Percentiles rank a stretch among this genome's conserved stretches.
Evolutionary conservation across 2,329 filamentous ascomycete species (phyloP).

Genomic region (Chaetomium sp.): DNA sequence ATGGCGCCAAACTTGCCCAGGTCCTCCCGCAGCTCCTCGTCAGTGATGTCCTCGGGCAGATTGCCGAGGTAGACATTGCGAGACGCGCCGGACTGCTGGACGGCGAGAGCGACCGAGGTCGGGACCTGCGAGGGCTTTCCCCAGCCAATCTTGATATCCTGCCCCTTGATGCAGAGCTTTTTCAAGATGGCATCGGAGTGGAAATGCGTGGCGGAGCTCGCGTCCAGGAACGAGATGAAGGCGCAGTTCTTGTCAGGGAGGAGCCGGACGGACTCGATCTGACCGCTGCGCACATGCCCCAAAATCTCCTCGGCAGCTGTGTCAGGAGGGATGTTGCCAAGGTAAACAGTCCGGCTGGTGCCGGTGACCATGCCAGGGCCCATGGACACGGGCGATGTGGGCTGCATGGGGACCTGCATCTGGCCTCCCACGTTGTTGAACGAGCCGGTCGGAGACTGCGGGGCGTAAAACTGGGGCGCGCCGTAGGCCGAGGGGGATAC

Average conservation of each 20-base stretch:
- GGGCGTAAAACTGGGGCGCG: constrained; percentile 76
- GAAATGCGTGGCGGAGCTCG: constrained; percentile 96
- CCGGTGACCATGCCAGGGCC: constrained; percentile 80
- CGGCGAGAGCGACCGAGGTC: constrained; percentile 93
- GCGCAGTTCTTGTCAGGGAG: constrained; percentile 99
- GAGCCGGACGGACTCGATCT: constrained; percentile 97
- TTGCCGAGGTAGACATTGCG: constrained; percentile 97
- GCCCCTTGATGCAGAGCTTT: constrained; percentile 96
- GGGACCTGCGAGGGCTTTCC: constrained; percentile 98
- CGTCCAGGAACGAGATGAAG: constrained; percentile 98
- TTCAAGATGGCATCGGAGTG: constrained; percentile 99
- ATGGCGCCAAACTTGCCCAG: constrained; percentile 95
- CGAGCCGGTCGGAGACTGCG: constrained; percentile 83
- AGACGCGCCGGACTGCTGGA: constrained; percentile 95
- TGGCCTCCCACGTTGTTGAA: constrained; percentile 63
- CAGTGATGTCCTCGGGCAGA: constrained; percentile 82
- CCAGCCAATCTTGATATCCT: constrained; percentile 99
- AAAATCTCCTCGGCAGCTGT: constrained; percentile 96
- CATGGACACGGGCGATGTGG: constrained; percentile 75
- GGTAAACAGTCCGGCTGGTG: constrained; percentile 93
- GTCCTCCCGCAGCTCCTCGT: constrained; percentile 92
- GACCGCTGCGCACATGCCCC: constrained; percentile 92
- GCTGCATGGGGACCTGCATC: constrained; percentile 58
- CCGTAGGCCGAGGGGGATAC: constrained; percentile 84
- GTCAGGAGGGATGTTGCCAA: constrained; percentile 98